These are phyloP conservation scores for Diplodia corticola DNA, from an alignment of 2,329 filamentous ascomycete species.

Conservation along the genomic window DNA sequence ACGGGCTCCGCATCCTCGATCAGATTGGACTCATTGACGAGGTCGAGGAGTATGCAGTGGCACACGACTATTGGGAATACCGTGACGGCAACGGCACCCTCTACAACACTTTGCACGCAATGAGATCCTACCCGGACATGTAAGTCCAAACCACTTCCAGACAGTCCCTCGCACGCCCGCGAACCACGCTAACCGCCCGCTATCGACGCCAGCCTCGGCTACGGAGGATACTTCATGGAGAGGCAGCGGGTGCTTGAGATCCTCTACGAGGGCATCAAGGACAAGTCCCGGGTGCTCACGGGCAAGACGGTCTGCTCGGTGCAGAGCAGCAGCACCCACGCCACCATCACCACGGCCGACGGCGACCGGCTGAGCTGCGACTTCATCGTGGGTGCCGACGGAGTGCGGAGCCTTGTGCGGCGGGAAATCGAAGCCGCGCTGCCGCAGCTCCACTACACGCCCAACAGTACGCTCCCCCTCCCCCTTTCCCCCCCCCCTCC, in stretches of 20 bases:
- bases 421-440: slow-evolving; percentile 14
- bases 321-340: neutral
- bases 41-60: slow-evolving; percentile 6
- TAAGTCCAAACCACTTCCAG: neutral
- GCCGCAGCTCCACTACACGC: neutral
- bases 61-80: neutral
- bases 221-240: slow-evolving; percentile 29
- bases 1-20: slow-evolving; percentile 22
- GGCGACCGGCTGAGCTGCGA: slow-evolving; percentile 18
- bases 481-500: neutral
- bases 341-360: slow-evolving; percentile 4
- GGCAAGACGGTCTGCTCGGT: slow-evolving; percentile 19
- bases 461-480: neutral
- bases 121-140: neutral
- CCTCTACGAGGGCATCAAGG: slow-evolving; percentile 29
- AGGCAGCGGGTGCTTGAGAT: slow-evolving; percentile 30
- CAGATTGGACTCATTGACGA: slow-evolving; percentile 10
- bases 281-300: slow-evolving; percentile 29
- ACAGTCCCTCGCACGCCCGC: no score
- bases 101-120: slow-evolving; percentile 23
- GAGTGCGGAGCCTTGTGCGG: slow-evolving; percentile 14
- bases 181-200: neutral
- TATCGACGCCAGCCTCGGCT: neutral
- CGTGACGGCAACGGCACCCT: slow-evolving; percentile 23
- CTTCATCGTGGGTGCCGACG: slow-evolving; percentile 23